These are phyloP conservation scores for Tetrapisispora namnaoensis DNA, from an alignment of 805 yeast species.

Conservation along the genomic window DNA sequence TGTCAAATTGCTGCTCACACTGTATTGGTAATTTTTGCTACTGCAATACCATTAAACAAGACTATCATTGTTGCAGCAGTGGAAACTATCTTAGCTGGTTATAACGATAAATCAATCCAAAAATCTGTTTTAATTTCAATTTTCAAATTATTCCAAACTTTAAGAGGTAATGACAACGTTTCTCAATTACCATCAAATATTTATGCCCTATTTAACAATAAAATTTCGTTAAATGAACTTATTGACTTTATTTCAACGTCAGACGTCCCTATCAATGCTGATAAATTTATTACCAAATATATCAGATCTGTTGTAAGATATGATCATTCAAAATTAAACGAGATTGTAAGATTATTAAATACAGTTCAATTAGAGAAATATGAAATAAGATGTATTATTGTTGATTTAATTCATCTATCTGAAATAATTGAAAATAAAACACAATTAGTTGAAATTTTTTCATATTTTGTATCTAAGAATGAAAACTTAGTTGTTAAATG, in stretches of 20 bases:
- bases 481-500: slow-evolving; percentile 33
- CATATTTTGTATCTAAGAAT: slow-evolving; percentile 30
- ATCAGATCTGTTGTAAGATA: slow-evolving; percentile 36
- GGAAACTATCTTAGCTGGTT: slow-evolving; percentile 43
- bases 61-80: slow-evolving; percentile 51
- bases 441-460: slow-evolving; percentile 32
- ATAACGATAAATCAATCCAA: slow-evolving; percentile 32
- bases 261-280: slow-evolving; percentile 23
- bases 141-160: slow-evolving; percentile 40
- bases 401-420: slow-evolving; percentile 31
- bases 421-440: slow-evolving; percentile 33
- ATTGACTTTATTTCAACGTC: slow-evolving; percentile 16
- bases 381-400: slow-evolving; percentile 31
- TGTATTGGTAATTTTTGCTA: slow-evolving; percentile 62
- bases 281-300: slow-evolving; percentile 37
- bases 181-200: slow-evolving; percentile 34
- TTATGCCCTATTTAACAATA: slow-evolving; percentile 27
- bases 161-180: slow-evolving; percentile 33
- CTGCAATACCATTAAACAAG: slow-evolving; percentile 53
- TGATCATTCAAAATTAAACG: slow-evolving; percentile 31
- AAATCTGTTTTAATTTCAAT: slow-evolving; percentile 40
- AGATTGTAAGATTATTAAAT: slow-evolving; percentile 31
- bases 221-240: slow-evolving; percentile 13
- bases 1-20: slow-evolving; percentile 79
- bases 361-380: slow-evolving; percentile 27